Evolutionary conservation across 2,329 filamentous ascomycete species (phyloP), one percentile per base, ranked within the genome.

Genomic region (Cladosporium sphaerospermum): DNA sequence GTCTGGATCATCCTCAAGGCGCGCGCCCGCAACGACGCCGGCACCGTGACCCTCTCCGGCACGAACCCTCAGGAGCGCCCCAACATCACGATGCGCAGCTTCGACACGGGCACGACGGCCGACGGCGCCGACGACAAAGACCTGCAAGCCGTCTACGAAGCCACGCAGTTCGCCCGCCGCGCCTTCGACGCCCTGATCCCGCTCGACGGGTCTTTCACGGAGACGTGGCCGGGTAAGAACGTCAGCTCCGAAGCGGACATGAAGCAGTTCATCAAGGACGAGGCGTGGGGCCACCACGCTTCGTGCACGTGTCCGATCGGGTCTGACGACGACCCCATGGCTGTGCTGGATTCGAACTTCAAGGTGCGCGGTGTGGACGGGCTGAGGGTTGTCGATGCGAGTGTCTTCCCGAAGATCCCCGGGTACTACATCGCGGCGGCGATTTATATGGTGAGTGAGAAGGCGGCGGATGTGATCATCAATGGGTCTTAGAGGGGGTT

Each of bases 1-100:
- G 68, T 69, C n/a, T 77, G 74, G 74, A 68, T 67, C 10, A 74
- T 77, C 4, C 72, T 88, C 49, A 83, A 84, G 67, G 76, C 78
- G 0, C 82, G 84, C 59, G 77, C 83, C 0, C 77, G 80, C 49
- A 86, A 87, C 64, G 59, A 57, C 43, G 56, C 65, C 45, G 67
- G 67, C 19, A 62, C 61, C 13, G 59, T 66, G 0, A 64, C 67
- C 54, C 64, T 69, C 54, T 63, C 56, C 28, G 59, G 54, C 51
- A 57, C 57, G 65, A 32, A 53, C 16, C 42, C 50, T 5, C 42
- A 40, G 14, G 32, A 53, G 8, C 32, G 40, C 33, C 50, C 50
- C 13, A 40, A 45, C n/a, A 53, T 53, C 50, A 66, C 42, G 2
- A 47, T 47, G 50, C 33, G 41, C 9, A 69, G 66, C 48, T 68